Evolutionary conservation across 179 eudicot species (phyloP).

Genomic region (Carnegiea gigantea): DNA sequence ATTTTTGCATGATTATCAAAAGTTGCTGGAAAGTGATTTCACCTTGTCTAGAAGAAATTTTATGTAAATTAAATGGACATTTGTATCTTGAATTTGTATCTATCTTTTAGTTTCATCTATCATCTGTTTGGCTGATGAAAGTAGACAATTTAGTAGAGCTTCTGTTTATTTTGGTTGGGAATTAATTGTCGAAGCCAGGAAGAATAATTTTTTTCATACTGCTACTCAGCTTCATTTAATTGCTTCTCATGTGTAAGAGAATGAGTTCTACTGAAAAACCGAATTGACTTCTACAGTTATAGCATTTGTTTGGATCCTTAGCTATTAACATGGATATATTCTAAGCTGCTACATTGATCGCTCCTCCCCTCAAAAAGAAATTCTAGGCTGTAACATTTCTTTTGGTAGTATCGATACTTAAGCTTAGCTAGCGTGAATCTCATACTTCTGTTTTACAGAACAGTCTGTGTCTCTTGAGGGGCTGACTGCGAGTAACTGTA

Average conservation of each 20-base stretch:
- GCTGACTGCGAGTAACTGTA: background rate
- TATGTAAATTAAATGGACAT: background rate
- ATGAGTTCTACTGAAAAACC: slow-evolving; percentile 1
- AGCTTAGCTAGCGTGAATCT: background rate
- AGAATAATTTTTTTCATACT: background rate
- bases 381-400: background rate
- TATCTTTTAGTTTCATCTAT: too few relatives aligned
- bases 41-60: background rate
- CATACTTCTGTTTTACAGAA: background rate
- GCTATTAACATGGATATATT: background rate
- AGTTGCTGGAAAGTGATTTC: background rate
- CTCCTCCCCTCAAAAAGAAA: background rate
- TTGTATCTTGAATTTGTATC: background rate
- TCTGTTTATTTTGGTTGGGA: slow-evolving; percentile 2
- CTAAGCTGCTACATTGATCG: background rate
- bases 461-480: background rate
- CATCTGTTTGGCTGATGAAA: background rate
- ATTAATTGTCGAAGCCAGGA: background rate
- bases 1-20: background rate
- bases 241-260: slow-evolving; percentile 8
- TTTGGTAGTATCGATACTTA: background rate
- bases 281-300: background rate
- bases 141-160: background rate
- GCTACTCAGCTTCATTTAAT: background rate
- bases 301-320: background rate